Evolutionary conservation across 768 basidiomycete genomes (phyloP).

Genomic region (Mycena chlorophos): DNA sequence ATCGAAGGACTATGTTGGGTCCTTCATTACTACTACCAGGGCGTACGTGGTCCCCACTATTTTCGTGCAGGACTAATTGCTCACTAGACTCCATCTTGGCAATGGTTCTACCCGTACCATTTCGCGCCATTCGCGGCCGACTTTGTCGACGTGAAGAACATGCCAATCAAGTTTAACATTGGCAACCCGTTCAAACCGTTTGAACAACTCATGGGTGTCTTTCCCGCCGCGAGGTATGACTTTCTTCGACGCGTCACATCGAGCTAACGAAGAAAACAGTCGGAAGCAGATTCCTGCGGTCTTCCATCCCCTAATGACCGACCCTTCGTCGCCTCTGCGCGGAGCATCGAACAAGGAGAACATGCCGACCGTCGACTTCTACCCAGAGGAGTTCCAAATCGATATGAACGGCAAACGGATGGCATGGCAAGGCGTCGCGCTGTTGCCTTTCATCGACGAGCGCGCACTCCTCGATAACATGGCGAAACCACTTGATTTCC

Average conservation of each 20-base stretch:
- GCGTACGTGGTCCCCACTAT: conserved; percentile 52
- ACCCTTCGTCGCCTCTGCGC: conserved; percentile 62
- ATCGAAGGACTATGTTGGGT: conserved; percentile 97
- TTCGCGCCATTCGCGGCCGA: conserved; percentile 98
- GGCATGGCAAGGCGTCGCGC: conserved; percentile 98
- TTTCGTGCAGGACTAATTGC: neutral
- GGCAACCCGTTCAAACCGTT: conserved; percentile 95
- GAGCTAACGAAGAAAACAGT: conserved; percentile 42
- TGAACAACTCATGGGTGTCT: conserved; percentile 97
- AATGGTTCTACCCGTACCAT: conserved; percentile 99
- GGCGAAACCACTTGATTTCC: conserved; percentile 35
- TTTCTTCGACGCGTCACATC: conserved; percentile 1
- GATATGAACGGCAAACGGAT: conserved; percentile 99
- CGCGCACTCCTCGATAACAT: conserved; percentile 83
- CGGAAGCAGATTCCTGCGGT: conserved; percentile 83
- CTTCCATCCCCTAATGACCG: conserved; percentile 87
- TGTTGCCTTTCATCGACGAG: conserved; percentile 94
- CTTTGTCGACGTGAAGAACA: conserved; percentile 74
- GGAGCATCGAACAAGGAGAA: conserved; percentile 29
- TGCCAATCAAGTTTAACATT: conserved; percentile 76
- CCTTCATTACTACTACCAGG: conserved; percentile 96
- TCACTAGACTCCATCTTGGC: conserved; percentile 84
- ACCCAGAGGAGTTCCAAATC: conserved; percentile 86
- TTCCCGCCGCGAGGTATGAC: conserved; percentile 84
- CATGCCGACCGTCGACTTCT: conserved; percentile 68